phyloP scores from a whole-genome alignment of 768 basidiomycete genomes.

The Tricholoma flavovirens region DNA sequence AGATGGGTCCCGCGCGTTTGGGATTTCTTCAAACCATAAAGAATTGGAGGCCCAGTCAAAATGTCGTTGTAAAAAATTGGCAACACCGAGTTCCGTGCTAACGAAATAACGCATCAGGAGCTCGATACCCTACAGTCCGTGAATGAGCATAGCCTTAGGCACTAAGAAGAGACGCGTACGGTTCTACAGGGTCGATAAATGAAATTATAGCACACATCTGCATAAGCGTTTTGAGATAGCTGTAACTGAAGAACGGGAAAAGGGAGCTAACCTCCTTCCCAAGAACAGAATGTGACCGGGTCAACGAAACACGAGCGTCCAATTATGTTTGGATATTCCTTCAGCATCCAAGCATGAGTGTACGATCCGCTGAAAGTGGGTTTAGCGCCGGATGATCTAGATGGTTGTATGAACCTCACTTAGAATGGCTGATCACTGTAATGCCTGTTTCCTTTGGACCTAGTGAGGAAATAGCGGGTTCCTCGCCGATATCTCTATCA shows the following conservation, averaged over 20 bases:
- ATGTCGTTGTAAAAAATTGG: slow-evolving; percentile 76
- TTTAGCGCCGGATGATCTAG: neutral
- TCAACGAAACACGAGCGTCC: slow-evolving; percentile 85
- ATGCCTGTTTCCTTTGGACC: slow-evolving; percentile 45
- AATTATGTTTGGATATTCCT: slow-evolving; percentile 63
- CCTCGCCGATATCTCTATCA: slow-evolving; percentile 11
- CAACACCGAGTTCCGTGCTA: slow-evolving; percentile 80
- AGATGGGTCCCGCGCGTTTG: slow-evolving; percentile 61
- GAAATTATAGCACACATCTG: slow-evolving; percentile 90
- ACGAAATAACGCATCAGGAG: slow-evolving; percentile 85
- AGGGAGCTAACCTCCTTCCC: slow-evolving; percentile 76
- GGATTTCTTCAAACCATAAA: slow-evolving; percentile 88
- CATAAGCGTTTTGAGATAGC: neutral
- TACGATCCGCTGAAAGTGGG: slow-evolving; percentile 58
- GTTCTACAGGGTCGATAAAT: slow-evolving; percentile 66
- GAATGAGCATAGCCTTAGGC: slow-evolving; percentile 3
- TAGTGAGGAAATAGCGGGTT: slow-evolving; percentile 14
- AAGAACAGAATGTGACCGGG: slow-evolving; percentile 84
- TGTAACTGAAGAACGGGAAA: neutral
- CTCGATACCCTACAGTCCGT: slow-evolving; percentile 58
- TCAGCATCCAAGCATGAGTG: slow-evolving; percentile 85
- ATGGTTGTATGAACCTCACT: slow-evolving; percentile 42
- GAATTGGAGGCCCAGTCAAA: slow-evolving; percentile 87
- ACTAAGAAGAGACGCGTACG: slow-evolving; percentile 33
- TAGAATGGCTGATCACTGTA: slow-evolving; percentile 83